Conservation (phyloP, 1,284 basidiomycete species). For the Irpex lacteus region DNA sequence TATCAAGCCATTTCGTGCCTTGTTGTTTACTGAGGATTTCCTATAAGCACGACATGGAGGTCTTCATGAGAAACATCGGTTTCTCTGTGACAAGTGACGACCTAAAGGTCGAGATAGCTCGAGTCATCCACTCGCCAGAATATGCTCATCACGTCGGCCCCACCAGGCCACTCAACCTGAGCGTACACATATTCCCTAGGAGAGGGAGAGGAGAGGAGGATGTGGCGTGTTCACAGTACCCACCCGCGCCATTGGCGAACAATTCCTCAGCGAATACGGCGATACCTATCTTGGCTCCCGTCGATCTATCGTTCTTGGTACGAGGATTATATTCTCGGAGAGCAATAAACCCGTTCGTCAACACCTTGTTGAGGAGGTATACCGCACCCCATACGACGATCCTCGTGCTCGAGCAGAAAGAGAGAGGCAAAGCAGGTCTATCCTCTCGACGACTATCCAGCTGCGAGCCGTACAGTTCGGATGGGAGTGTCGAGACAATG, state of each 20-base stretch:
- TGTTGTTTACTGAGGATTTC: not conserved
- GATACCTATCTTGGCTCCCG: conserved; percentile 13
- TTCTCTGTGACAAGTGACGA: not conserved
- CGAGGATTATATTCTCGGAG: conserved; percentile 34
- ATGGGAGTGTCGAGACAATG: conserved; percentile 51
- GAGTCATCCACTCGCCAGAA: conserved; percentile 9
- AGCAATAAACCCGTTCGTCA: conserved; percentile 32
- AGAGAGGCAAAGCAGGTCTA: conserved; percentile 24
- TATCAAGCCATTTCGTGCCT: not conserved
- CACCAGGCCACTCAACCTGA: conserved; percentile 10
- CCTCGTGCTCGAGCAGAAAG: conserved; percentile 32
- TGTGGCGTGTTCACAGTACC: conserved; percentile 50
- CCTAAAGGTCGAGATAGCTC: conserved; percentile 11
- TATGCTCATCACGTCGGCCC: conserved; percentile 8
- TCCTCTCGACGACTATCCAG: conserved; percentile 28
- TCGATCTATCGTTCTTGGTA: conserved; percentile 27
- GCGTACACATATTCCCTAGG: conserved; percentile 7
- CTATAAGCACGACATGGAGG: conserved; percentile 11
- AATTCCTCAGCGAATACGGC: conserved; percentile 48
- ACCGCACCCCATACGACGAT: conserved; percentile 43
- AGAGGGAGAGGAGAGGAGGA: conserved; percentile 22
- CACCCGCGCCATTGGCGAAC: conserved; percentile 30
- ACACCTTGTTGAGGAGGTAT: conserved; percentile 41
- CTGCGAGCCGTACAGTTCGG: conserved; percentile 46
- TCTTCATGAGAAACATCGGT: conserved; percentile 16